Base-by-base conservation (phyloP, 2,329 filamentous ascomycete species). In the Fusarium proliferatum region DNA sequence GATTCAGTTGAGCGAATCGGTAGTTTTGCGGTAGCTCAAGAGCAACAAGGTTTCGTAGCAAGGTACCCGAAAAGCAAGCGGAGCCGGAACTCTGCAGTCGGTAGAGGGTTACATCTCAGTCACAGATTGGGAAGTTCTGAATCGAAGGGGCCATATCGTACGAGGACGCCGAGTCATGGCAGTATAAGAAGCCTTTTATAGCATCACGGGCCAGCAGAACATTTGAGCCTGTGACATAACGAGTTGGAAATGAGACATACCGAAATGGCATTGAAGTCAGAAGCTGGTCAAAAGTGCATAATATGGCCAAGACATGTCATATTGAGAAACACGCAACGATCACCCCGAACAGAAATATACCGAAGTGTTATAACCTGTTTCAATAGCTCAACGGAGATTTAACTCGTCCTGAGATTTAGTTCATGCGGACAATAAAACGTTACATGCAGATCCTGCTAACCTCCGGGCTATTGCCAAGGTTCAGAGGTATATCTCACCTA, bases 161-260 rank as follows among this genome's bases (percentile, higher is more conserved):
- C 33, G 51, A 53, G 17, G 23, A 6, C 17, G 38, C 19, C 13
- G 51, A 38, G 51, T 28, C 51, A 53, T 53, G 51, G 19, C 23
- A 53, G 34, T 28, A 53, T 53, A 38, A 53, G 23, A 28, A 38
- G 17, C 23, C 3, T 21, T 2, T 1, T 53, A 53, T 53, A 28
- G 28, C 21, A 53, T 9, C 51, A 28, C 34, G 17, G 34, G 13
- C 34, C 33, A 52, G 4, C 11, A 38, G 23, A 16, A 52, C 9
- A 16, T 49, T 17, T 17, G 2, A 30, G 1, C 4, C n/a, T 52
- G n/a, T 2, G 49, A 38, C n/a, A 21, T 15, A 0, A 9, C 12
- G 17, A 52, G 12, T 21, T 23, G 4, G 13, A 28, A 53, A 7
- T 11, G 10, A 28, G 10, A 11, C n/a, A 16, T 12, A 7, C 1